Base-by-base conservation (phyloP, 805 yeast species). In the Tanozyma kutaoensis region DNA sequence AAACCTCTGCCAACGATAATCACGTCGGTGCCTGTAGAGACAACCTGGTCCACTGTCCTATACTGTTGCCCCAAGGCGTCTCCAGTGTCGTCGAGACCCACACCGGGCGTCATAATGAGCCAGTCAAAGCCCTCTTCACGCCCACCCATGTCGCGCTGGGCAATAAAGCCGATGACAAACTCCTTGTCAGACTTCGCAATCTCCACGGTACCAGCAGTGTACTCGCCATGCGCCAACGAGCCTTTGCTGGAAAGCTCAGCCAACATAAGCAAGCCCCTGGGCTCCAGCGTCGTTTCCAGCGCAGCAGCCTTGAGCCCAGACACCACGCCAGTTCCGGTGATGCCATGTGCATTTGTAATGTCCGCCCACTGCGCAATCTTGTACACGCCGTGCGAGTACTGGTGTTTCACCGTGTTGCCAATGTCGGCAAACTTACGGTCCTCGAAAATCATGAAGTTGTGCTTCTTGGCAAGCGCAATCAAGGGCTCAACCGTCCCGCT, bases 1-100 rank as follows among this genome's bases (percentile, higher is more conserved):
- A 91, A 62, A 0, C 99, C 99, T 55, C 99, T 72, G 8, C 99
- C 99, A n/a, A 91, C 99, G 49, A 91, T 91, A 32, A 91, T 86
- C 27, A 91, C 69, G 50, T 91, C 99, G 2, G 93, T 68, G n/a
- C 97, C 97, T 2, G 78, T 71, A 10, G 69, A 46, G 9, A 88
- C 63, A 14, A 85, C 98, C 33, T 79, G 82, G 36, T 71, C 72
- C 3, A 88, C 97, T 4, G 95, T 74, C 51, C 98, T 69, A 54
- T 91, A 91, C 55, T 91, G 97, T 53, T 91, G 99, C 14, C 99
- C 99, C 34, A 91, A 65, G 1, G 76, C 72, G 49, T 91, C 99
- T 11, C 97, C 96, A 50, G 78, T 91, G 47, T 88, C 97, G 47
- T 88, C 98, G 28, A 91, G 66, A 3, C 97, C 97, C 22, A 91